These are phyloP conservation scores for Parathielavia hyrcaniae DNA, from an alignment of 495 filamentous ascomycete genomes.

Conservation along the genomic window DNA sequence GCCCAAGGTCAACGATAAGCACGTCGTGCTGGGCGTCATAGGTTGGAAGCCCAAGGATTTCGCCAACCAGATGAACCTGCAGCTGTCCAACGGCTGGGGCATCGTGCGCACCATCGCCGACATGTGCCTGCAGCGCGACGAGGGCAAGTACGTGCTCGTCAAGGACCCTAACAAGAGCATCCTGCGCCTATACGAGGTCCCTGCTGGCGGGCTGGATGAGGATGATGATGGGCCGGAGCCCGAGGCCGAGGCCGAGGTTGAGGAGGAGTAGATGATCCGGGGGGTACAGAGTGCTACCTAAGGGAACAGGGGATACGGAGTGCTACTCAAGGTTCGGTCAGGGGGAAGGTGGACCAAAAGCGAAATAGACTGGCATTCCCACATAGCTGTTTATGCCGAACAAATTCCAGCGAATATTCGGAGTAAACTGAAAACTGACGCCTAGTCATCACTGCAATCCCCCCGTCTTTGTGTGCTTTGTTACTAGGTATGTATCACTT, in stretches of 20 bases:
- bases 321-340: neutral
- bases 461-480: too few relatives aligned
- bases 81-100: slow-evolving; percentile 95
- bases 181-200: slow-evolving; percentile 86
- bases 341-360: neutral
- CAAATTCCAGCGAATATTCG: too few relatives aligned
- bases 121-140: slow-evolving; percentile 68
- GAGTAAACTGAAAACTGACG: neutral
- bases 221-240: slow-evolving; percentile 40
- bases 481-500: too few relatives aligned
- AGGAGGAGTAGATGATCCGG: neutral
- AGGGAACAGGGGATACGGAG: neutral
- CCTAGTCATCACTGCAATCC: too few relatives aligned
- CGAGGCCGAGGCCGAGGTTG: slow-evolving; percentile 28
- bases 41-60: slow-evolving; percentile 97
- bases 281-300: neutral
- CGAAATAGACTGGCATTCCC: slow-evolving; percentile 6
- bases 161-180: slow-evolving; percentile 96
- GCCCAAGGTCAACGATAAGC: slow-evolving; percentile 80
- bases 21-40: slow-evolving; percentile 91
- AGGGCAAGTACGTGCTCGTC: slow-evolving; percentile 65
- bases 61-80: slow-evolving; percentile 94
- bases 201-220: slow-evolving; percentile 73
- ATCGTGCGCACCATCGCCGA: slow-evolving; percentile 96
- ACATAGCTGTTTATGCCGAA: neutral